Evolutionary conservation across 768 basidiomycete species (phyloP), one percentile per base, ranked within the genome.

Genomic region (Saitozyma sp.): DNA sequence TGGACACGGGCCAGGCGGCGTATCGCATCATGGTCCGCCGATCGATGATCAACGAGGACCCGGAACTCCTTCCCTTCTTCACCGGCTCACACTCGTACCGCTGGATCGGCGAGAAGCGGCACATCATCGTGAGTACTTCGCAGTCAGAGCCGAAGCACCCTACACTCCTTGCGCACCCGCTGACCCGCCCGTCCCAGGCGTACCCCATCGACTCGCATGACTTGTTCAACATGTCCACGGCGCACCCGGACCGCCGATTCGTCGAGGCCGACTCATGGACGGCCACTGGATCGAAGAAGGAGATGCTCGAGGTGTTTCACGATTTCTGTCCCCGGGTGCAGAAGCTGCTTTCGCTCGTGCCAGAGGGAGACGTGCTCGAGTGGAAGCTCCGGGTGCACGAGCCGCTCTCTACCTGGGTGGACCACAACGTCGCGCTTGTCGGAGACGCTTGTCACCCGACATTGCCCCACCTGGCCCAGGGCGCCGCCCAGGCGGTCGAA

Each of bases 401-500:
- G 38, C 81, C 80, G 11, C 70, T 82, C 9, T 71, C 70, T 41
- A 78, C 74, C 9, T 84, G 82, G 82, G 71, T 83, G n/a, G 73
- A 76, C 16, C 70, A 74, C 3, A 64, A 73, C 40, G 65, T 78
- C 9, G 79, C 80, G 9, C 69, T 80, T 39, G 61, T 81, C n/a
- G 81, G 81, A 9, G 81, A 82, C 53, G 78, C 81, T 1, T 81
- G 79, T 43, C 82, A 82, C 67, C 73, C 79, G 0, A 77, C 77
- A 6, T 64, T 80, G 6, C 79, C 79, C 2, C 78, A 77, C 64
- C 51, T 78, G 14, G 75, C 76, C 6, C 77, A 81, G 64, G 82
- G 82, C 6, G 82, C 82, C 6, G 79, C 82, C 1, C 80, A 82
- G 54, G 82, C 81, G 0, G 77, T 82, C 17, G 82, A 83, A 59